Evolutionary conservation across 495 filamentous ascomycete genomes (phyloP), one percentile per base, ranked within the genome.

Genomic region (Aspergillus sclerotiicarbonarius): DNA sequence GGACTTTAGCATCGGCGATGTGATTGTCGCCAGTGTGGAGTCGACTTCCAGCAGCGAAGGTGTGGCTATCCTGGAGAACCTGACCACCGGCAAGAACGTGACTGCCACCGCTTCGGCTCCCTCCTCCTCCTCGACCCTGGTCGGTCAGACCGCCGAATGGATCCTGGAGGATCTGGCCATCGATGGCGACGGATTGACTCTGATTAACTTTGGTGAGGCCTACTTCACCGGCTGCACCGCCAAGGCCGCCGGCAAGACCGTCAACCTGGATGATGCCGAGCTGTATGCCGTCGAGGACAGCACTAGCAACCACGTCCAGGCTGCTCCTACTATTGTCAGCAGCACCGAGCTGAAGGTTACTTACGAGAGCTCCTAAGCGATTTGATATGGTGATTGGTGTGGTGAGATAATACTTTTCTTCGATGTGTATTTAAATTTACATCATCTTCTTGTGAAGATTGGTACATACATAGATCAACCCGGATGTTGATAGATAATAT

Each of bases 121-220:
- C 2, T 16, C 30, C 1, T 3, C 30, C 8, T 69, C 70, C 31
- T 67, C 80, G 44, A 72, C 64, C 2, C 74, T 84, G 56, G 71
- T 64, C 8, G 67, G 67, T 57, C 41, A 48, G 55, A 82, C 82
- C 48, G 80, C 78, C 18, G 81, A 84, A 57, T 84, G 80, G 81
- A 83, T 84, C 52, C 76, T 84, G 20, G 81, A 84, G 69, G 80
- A 84, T 58, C 80, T 76, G 54, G 63, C 71, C 15, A 57, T 61
- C 8, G 71, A 71, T 41, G 69, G 70, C 48, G 32, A 51, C 13
- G 62, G 73, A 12, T 79, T 82, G 5, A 66, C 68, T n/a, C 77
- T 83, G 56, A 75, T 74, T 13, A 62, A 81, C 69, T 81, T 80
- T 60, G 75, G 73, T 19, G 71, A 70, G 4, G 73, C 80, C n/a